phyloP scores from a whole-genome alignment of 768 basidiomycete species.

The Tulasnella sp. region DNA sequence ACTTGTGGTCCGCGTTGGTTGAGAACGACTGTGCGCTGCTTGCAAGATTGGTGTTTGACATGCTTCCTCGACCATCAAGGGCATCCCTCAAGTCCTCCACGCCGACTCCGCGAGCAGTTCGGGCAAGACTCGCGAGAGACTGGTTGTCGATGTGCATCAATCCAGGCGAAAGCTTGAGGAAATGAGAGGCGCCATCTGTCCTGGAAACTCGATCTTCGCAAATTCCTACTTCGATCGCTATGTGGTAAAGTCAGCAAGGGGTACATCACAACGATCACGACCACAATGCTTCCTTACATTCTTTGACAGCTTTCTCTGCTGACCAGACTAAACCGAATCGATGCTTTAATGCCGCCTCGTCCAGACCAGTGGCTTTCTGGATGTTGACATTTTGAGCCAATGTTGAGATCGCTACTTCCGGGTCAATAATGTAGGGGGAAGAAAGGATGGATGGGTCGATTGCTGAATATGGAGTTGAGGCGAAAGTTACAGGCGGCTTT shows the following conservation, averaged over 20 bases:
- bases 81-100: constrained; percentile 89
- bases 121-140: constrained; percentile 80
- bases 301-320: constrained; percentile 69
- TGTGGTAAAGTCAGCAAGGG: not conserved
- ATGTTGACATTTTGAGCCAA: constrained; percentile 58
- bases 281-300: constrained; percentile 58
- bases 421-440: constrained; percentile 49
- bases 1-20: constrained; percentile 21
- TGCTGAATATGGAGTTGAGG: not conserved
- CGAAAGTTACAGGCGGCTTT: constrained; percentile 17
- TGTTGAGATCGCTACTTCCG: constrained; percentile 58
- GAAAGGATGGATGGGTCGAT: constrained; percentile 9
- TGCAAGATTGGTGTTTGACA: constrained; percentile 45
- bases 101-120: constrained; percentile 78
- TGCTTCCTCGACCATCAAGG: constrained; percentile 79
- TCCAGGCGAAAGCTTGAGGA: constrained; percentile 79
- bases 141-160: constrained; percentile 91
- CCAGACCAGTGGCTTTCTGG: constrained; percentile 66
- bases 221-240: constrained; percentile 61
- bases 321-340: constrained; percentile 69
- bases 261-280: not conserved
- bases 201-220: constrained; percentile 53
- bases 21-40: constrained; percentile 33
- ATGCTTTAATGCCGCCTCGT: constrained; percentile 57
- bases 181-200: constrained; percentile 70